Base-by-base conservation (phyloP, 768 basidiomycete genomes). In the Auriscalpium vulgare region DNA sequence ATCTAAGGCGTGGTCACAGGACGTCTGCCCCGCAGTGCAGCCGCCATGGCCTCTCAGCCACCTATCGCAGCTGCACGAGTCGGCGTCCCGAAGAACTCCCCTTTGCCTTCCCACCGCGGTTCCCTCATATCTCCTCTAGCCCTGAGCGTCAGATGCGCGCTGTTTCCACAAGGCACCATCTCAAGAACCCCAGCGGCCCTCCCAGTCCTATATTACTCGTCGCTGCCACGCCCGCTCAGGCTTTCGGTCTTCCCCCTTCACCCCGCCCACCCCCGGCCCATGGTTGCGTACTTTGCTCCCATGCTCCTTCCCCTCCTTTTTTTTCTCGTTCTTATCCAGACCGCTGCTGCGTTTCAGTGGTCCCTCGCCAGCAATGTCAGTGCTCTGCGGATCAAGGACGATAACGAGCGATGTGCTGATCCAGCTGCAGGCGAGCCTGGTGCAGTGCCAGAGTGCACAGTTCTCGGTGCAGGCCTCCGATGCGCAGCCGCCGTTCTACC, bases 401-500 rank as follows among this genome's bases (percentile, higher is more conserved):
- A 13, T 43, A 4, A 43, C 6, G 14, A 2, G 40, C 8, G 40
- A 43, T 13, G 40, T 17, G 17, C n/a, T 11, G 35, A 37, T 37
- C 23, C 36, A 17, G 35, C 17, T n/a, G 36, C 37, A 51, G 50
- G 36, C 36, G 10, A 37, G 37, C 50, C 14, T 51, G 37, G 36
- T 38, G 36, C 36, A 29, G 37, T 51, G 50, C 11, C 35, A 37
- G 10, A 36, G 35, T 17, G 50, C 23, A 8, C n/a, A 19, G n/a
- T 19, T 51, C 16, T 11, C 36, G 4, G 35, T 37, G 10, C n/a
- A 38, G n/a, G 8, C 50, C 3, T 17, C 19, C 11, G 10, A 34
- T 13, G 21, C 19, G 29, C 50, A 29, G 8, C 69, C 71, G 6
- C 76, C 75, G 2, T 80, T 73, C 56, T 72, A 72, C 57, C 66